These are phyloP conservation scores for Neofusicoccum laricinum DNA, from an alignment of 2,329 filamentous ascomycete genomes.

Conservation along the genomic window DNA sequence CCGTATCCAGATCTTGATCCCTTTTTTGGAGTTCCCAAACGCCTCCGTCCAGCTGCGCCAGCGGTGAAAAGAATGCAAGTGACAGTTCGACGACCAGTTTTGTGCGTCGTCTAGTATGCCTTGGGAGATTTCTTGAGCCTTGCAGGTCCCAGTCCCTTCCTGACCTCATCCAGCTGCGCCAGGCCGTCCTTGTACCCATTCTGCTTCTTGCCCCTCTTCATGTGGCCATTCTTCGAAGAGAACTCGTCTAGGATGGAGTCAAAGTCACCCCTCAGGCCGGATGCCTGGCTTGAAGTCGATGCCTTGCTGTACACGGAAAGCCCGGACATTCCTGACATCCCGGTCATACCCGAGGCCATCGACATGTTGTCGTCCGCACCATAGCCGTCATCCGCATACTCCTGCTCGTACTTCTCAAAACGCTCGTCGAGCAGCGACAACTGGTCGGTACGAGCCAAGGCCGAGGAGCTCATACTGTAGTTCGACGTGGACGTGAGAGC, in stretches of 20 bases:
- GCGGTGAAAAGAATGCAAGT: background rate
- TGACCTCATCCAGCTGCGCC: conserved; percentile 86
- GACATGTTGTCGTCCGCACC: conserved; percentile 47
- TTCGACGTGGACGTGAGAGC: conserved; percentile 82
- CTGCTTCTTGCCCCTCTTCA: conserved; percentile 63
- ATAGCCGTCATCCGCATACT: conserved; percentile 60
- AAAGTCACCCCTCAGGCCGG: conserved; percentile 72
- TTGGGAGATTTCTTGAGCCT: background rate
- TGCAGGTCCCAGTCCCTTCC: conserved; percentile 74
- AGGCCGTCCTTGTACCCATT: conserved; percentile 77
- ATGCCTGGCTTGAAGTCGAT: conserved; percentile 37
- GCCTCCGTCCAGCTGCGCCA: background rate
- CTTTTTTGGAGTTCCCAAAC: background rate
- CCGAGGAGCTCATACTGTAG: conserved; percentile 90
- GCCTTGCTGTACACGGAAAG: conserved; percentile 29
- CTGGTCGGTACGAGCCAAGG: conserved; percentile 82
- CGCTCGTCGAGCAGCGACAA: conserved; percentile 80
- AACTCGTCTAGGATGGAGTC: conserved; percentile 93
- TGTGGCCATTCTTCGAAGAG: conserved; percentile 68
- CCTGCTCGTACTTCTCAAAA: conserved; percentile 86
- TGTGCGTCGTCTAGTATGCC: background rate
- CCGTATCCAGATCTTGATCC: background rate
- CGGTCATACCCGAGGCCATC: conserved; percentile 47
- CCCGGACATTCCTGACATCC: conserved; percentile 49
- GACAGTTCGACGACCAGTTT: background rate